These are phyloP conservation scores for Cadophora sp. DNA, from an alignment of 2,329 filamentous ascomycete species.

Conservation along the genomic window DNA sequence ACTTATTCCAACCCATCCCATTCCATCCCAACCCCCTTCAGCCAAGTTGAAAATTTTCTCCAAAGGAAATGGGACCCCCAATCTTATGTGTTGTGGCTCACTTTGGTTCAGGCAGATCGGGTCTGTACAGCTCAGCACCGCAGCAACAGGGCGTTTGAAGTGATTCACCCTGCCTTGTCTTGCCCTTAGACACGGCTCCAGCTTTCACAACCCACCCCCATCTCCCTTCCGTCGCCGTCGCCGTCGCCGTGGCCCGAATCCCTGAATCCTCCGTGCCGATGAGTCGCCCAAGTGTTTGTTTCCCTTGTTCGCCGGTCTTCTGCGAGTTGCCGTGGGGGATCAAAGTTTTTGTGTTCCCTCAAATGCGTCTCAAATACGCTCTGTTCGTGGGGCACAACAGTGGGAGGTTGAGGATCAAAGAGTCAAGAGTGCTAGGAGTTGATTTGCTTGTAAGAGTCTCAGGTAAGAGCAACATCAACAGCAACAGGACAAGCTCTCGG, in stretches of 20 bases:
- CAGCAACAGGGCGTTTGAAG: constrained; percentile 1
- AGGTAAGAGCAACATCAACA: neutral
- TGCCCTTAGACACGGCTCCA: constrained; percentile 10
- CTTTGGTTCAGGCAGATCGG: neutral
- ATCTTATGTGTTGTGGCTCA: neutral
- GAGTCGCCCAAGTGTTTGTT: neutral
- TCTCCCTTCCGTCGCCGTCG: neutral
- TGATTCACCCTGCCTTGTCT: constrained; percentile 9
- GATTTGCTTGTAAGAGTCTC: neutral
- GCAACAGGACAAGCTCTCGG: neutral
- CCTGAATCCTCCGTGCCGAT: neutral
- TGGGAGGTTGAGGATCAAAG: neutral
- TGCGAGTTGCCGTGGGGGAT: neutral
- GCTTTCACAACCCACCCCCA: constrained; percentile 5
- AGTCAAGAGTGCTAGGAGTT: neutral
- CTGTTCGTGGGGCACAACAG: neutral
- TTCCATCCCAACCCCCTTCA: neutral
- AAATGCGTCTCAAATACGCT: neutral
- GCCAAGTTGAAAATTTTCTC: constrained; percentile 2
- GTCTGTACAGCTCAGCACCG: constrained; percentile 15
- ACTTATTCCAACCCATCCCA: neutral
- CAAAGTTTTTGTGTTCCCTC: neutral
- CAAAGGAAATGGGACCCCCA: neutral
- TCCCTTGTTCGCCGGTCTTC: constrained; percentile 6
- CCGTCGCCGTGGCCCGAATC: constrained; percentile 7